Evolutionary conservation across 176 grass and related monocot genomes (phyloP).

Genomic region (Phragmites australis): DNA sequence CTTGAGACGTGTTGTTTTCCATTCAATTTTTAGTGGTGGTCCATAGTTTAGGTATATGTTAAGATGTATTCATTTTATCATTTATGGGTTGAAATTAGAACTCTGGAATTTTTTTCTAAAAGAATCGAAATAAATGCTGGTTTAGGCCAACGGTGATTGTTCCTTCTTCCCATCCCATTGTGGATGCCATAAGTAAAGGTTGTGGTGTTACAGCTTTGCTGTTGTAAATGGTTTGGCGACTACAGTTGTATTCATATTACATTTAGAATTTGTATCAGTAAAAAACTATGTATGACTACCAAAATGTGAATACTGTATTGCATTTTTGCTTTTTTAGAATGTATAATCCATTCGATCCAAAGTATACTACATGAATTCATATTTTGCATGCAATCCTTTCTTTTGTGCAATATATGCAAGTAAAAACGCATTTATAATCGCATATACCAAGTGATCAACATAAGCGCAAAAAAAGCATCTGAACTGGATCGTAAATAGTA

Average conservation of each 20-base stretch:
- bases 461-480: background rate
- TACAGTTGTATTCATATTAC: background rate
- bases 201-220: background rate
- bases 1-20: slow-evolving; percentile 80
- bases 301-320: too few species aligned
- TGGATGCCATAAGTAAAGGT: slow-evolving; percentile 22
- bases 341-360: too few species aligned
- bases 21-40: slow-evolving; percentile 50
- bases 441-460: background rate
- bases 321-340: too few species aligned
- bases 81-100: slow-evolving; percentile 2
- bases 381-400: background rate
- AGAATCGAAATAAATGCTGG: slow-evolving; percentile 26
- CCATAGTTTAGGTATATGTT: background rate
- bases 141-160: background rate
- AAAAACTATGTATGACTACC: background rate
- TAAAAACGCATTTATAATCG: background rate
- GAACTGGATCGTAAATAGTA: too few species aligned
- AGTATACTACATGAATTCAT: background rate
- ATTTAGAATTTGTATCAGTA: background rate
- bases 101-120: too few species aligned
- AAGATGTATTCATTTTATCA: slow-evolving; percentile 42
- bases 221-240: slow-evolving; percentile 2
- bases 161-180: background rate
- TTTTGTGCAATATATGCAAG: background rate